These are phyloP conservation scores for Penicillium samsonianum DNA, from an alignment of 495 filamentous ascomycete genomes.

Conservation along the genomic window DNA sequence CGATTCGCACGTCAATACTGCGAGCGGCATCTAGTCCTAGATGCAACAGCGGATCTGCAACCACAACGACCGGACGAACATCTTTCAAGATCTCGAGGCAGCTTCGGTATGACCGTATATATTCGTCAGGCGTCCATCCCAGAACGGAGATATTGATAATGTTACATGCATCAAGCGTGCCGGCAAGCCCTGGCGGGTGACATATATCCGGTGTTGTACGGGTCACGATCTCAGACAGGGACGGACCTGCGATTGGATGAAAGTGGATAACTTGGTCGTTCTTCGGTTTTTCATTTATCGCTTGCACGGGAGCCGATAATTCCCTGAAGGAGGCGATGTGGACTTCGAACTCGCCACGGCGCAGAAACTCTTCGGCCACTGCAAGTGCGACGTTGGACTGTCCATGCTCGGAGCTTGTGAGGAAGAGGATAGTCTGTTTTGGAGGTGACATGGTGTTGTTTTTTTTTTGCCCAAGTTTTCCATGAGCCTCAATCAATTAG, in stretches of 20 bases:
- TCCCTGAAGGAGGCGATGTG: constrained; percentile 55
- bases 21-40: constrained; percentile 52
- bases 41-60: constrained; percentile 52
- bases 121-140: constrained; percentile 51
- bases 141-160: constrained; percentile 38
- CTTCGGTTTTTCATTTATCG: constrained; percentile 29
- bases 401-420: constrained; percentile 58
- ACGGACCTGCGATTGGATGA: constrained; percentile 46
- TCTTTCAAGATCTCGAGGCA: constrained; percentile 45
- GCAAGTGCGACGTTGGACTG: constrained; percentile 58
- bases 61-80: constrained; percentile 44
- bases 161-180: constrained; percentile 39
- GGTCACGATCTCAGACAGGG: constrained; percentile 44
- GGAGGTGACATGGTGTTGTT: constrained; percentile 9
- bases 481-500: background rate
- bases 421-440: constrained; percentile 42
- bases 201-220: constrained; percentile 36
- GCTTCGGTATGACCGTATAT: constrained; percentile 47
- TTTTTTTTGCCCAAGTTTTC: background rate
- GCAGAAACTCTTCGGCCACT: constrained; percentile 51
- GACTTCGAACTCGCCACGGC: constrained; percentile 44
- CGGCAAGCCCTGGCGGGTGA: constrained; percentile 41
- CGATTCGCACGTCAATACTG: constrained; percentile 30
- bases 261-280: constrained; percentile 30
- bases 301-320: constrained; percentile 32